A percentile compares a stretch with the other conserved stretches of the same genome.
These are phyloP conservation scores for Scutellaria baicalensis DNA, from an alignment of 257 asterid genomes.

Conservation along the genomic window DNA sequence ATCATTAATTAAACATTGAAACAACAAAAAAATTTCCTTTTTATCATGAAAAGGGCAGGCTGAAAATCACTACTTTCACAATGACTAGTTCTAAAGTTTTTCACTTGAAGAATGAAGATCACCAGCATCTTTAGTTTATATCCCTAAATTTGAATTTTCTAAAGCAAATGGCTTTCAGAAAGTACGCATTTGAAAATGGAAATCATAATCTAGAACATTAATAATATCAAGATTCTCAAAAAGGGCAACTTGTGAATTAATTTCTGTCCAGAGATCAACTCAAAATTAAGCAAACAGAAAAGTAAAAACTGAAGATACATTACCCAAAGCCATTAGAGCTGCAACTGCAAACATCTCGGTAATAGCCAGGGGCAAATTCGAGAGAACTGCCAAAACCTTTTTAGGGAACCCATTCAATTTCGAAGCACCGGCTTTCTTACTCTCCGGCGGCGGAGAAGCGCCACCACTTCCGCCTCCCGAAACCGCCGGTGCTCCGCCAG, in stretches of 20 bases:
- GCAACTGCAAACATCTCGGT: conserved; percentile 74
- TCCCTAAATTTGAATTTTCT: background rate
- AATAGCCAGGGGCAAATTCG: conserved; percentile 80
- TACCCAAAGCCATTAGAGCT: conserved; percentile 87
- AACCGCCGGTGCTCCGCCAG: conserved; percentile 56
- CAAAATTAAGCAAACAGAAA: background rate
- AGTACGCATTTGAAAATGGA: background rate
- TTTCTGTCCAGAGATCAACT: no score
- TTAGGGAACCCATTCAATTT: conserved; percentile 38
- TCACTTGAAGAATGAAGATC: background rate
- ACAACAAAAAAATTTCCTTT: background rate
- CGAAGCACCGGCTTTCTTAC: conserved; percentile 28
- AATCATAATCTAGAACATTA: background rate
- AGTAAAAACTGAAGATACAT: background rate
- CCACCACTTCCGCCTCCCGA: conserved; percentile 35
- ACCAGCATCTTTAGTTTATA: background rate
- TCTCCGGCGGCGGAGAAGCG: conserved; percentile 17
- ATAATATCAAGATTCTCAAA: background rate
- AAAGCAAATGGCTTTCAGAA: background rate
- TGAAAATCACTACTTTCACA: no score
- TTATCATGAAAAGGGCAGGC: no score
- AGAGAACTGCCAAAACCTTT: conserved; percentile 44
- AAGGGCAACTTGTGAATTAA: background rate
- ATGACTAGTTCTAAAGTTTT: no score
- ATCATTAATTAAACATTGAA: background rate